These are phyloP conservation scores for Cotoneaster glaucophyllus DNA, from an alignment of 306 rosid species.

Conservation along the genomic window DNA sequence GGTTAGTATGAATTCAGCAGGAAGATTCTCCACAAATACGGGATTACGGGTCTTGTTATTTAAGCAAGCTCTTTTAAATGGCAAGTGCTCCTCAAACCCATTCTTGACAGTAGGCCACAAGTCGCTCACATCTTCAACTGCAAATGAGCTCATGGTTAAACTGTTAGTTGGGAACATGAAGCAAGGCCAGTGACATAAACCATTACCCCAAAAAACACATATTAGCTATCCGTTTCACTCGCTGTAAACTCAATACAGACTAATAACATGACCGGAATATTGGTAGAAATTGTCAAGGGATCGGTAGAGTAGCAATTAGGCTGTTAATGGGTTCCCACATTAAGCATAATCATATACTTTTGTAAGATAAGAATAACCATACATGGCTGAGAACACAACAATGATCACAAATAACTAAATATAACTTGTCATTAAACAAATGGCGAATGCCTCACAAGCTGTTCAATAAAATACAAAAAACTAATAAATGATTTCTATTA, in stretches of 20 bases:
- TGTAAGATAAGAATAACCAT: not conserved
- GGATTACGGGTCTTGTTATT: constrained; percentile 94
- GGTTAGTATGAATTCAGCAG: constrained; percentile 84
- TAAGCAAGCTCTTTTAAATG: constrained; percentile 69
- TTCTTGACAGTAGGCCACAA: constrained; percentile 88
- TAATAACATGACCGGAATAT: not conserved
- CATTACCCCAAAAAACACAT: not conserved
- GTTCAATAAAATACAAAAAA: not conserved
- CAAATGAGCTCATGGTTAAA: constrained; percentile 17
- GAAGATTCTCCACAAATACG: constrained; percentile 55
- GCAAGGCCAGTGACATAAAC: constrained; percentile 15
- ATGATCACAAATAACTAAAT: not conserved
- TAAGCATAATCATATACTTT: not conserved
- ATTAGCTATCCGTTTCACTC: constrained; percentile 1
- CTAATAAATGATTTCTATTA: not conserved
- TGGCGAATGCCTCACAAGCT: not conserved
- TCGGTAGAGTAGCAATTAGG: not conserved
- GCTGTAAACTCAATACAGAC: not conserved
- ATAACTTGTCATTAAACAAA: not conserved
- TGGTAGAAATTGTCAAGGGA: not conserved
- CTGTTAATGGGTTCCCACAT: not conserved
- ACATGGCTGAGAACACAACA: not conserved
- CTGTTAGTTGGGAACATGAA: constrained; percentile 4
- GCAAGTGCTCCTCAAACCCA: constrained; percentile 74
- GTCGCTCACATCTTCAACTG: constrained; percentile 99